Evolutionary conservation across 2,329 filamentous ascomycete species (phyloP), one percentile per base, ranked within the genome.

Genomic region (Ceratocystis colombiana): DNA sequence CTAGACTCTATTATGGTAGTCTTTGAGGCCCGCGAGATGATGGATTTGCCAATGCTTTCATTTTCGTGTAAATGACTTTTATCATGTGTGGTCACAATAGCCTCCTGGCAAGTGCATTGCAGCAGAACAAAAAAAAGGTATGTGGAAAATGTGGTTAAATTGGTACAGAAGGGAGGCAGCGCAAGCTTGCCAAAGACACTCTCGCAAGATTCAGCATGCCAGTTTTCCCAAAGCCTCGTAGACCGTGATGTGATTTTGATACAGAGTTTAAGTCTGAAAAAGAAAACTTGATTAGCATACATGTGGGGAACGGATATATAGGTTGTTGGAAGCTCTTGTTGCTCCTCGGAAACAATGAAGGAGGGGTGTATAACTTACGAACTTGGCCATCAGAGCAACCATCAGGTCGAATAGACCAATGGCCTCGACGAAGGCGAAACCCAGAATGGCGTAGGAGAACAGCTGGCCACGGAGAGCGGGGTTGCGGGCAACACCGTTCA

Each of bases 331-430:
- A 28, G 8, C 48, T 15, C 4, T 28, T 25, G 8, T 53, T 10
- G 48, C n/a, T 28, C 10, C 8, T 25, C 46, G n/a, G 2, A 20
- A 20, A 6, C 10, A 17, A 33, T 8, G 17, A 15, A n/a, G 37
- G 44, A 15, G 48, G 1, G 10, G 61, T 53, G 61, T 28, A 46
- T 67, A 67, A 85, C 83, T 74, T 84, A 89, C 86, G 82, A 88
- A 89, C 84, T 91, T 91, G 87, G 88, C 88, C 88, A 91, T 91
- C 83, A 91, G 89, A 82, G 88, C 88, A 90, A 91, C 85, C 88
- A 91, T 91, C 76, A 90, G 86, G 76, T 90, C 87, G 87, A 90
- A 90, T 76, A 90, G 86, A 88, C 88, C 88, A 74, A 89, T 90
- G 81, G 90, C 89, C 79, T 94, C 90, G 79, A 92, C 89, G 87